These are phyloP conservation scores for Juncus inflexus DNA, from an alignment of 176 grass and related monocot species.

Conservation along the genomic window DNA sequence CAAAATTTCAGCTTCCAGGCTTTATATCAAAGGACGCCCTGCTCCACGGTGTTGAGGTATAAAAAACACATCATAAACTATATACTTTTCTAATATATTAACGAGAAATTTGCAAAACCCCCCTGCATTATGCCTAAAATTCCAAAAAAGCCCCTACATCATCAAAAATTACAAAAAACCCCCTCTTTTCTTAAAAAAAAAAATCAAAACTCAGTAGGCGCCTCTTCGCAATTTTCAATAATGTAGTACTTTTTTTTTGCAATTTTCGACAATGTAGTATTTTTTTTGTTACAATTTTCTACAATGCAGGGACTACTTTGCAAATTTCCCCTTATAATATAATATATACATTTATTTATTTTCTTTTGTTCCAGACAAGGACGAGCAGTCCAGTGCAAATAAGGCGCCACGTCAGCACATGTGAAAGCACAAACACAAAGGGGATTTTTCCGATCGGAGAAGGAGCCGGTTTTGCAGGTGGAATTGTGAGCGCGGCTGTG, in stretches of 20 bases:
- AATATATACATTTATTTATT: too few species aligned
- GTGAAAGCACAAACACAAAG: constrained; percentile 63
- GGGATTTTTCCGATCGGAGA: constrained; percentile 83
- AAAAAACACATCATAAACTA: too few species aligned
- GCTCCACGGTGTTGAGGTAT: constrained; percentile 96
- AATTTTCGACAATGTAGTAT: too few species aligned
- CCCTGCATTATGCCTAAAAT: too few species aligned
- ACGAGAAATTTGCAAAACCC: too few species aligned
- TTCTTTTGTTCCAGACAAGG: constrained; percentile 62
- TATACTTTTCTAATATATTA: too few species aligned
- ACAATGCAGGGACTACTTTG: neutral
- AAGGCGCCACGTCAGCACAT: constrained; percentile 54
- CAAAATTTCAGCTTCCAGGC: constrained; percentile 67
- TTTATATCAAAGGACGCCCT: constrained; percentile 73
- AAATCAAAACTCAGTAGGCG: too few species aligned
- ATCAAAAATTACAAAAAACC: too few species aligned
- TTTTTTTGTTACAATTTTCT: neutral
- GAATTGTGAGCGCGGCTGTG: constrained; percentile 88
- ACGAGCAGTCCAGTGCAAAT: constrained; percentile 91
- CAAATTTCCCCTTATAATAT: neutral
- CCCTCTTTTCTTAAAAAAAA: too few species aligned
- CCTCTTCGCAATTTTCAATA: too few species aligned
- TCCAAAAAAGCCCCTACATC: too few species aligned
- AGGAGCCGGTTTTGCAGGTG: constrained; percentile 92
- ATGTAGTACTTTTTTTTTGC: constrained; percentile 15